Percentiles rank a stretch among this genome's conserved stretches.
phyloP scores from a whole-genome alignment of 2,329 filamentous ascomycete genomes.

The Alternaria atra region DNA sequence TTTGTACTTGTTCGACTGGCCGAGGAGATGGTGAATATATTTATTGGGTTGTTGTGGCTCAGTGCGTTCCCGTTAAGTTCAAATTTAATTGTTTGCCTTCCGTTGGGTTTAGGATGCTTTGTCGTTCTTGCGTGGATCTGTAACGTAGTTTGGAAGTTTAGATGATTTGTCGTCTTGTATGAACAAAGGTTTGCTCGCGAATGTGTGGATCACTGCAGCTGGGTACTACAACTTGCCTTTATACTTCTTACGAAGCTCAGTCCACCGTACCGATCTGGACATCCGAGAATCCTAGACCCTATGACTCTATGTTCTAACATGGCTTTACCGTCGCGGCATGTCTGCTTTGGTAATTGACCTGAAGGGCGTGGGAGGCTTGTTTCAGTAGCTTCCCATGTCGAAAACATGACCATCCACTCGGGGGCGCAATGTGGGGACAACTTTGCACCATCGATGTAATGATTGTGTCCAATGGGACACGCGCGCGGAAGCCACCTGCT shows the following conservation, averaged over 20 bases:
- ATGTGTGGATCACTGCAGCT: not conserved
- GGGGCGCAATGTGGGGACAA: conserved; percentile 4
- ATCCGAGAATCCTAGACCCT: not conserved
- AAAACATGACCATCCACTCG: not conserved
- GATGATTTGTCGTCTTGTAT: not conserved
- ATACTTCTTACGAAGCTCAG: not conserved
- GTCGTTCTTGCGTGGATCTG: not conserved
- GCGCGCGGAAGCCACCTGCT: not conserved
- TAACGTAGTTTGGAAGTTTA: not conserved
- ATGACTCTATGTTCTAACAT: conserved; percentile 8
- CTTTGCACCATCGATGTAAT: not conserved
- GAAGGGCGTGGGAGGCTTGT: conserved; percentile 5
- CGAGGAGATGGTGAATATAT: not conserved
- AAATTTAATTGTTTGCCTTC: not conserved
- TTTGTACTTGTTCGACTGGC: not conserved
- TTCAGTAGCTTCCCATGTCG: conserved; percentile 3
- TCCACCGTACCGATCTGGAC: not conserved
- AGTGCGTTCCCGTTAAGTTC: not conserved
- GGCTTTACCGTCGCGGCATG: not conserved
- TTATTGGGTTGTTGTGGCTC: not conserved
- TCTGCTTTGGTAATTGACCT: not conserved
- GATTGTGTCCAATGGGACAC: not conserved
- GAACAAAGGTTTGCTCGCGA: not conserved
- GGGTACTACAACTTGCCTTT: not conserved
- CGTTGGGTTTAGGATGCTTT: not conserved